Conservation (phyloP, 768 basidiomycete species). For the Mycena sanguinolenta region DNA sequence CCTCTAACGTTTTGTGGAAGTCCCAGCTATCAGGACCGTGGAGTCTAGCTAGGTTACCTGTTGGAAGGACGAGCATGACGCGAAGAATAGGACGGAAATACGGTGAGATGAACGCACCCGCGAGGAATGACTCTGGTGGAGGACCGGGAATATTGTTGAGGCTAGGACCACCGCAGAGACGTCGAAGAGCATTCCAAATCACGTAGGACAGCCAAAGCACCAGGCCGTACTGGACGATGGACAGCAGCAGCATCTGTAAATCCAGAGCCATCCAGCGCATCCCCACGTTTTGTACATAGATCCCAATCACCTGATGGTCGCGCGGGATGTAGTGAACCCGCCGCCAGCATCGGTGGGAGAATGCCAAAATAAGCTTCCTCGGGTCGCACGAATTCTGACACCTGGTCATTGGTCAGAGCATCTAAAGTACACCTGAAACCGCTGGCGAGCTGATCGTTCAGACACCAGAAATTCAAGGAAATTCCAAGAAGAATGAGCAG, state of each 20-base stretch:
- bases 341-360: neutral
- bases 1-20: constrained; percentile 50
- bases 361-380: neutral
- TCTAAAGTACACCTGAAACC: neutral
- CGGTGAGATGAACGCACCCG: constrained; percentile 43
- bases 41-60: constrained; percentile 52
- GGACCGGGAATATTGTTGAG: constrained; percentile 59
- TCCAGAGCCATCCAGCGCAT: neutral
- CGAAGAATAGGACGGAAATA: neutral
- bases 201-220: constrained; percentile 33
- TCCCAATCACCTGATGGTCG: neutral
- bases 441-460: neutral
- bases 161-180: constrained; percentile 38
- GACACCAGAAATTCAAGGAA: no score
- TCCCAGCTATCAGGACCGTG: constrained; percentile 52
- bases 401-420: neutral
- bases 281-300: constrained; percentile 17
- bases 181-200: constrained; percentile 38
- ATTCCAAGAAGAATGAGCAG: neutral
- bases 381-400: constrained; percentile 2
- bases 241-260: constrained; percentile 22
- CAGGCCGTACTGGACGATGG: constrained; percentile 14
- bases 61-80: neutral
- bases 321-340: neutral
- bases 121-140: constrained; percentile 46